Conservation (phyloP, 1,284 basidiomycete species). For the Tetrapyrgos nigripes region DNA sequence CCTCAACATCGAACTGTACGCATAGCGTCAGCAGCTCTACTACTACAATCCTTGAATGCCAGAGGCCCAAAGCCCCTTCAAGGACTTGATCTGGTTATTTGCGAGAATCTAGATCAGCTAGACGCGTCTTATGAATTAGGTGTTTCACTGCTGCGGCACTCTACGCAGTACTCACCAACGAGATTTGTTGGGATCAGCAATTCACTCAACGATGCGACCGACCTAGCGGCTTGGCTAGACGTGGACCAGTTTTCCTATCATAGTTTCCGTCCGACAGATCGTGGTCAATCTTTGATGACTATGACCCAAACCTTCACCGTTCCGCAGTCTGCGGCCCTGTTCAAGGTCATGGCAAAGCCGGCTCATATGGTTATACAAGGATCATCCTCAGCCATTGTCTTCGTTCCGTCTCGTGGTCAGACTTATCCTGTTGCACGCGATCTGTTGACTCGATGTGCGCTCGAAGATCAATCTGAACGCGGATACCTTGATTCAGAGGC, state of each 20-base stretch:
- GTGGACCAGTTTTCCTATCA: conserved; percentile 72
- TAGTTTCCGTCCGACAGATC: conserved; percentile 84
- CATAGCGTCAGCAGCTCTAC: conserved; percentile 57
- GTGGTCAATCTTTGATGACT: conserved; percentile 81
- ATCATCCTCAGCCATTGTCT: conserved; percentile 75
- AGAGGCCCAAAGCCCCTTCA: conserved; percentile 38
- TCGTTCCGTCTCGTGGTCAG: conserved; percentile 88
- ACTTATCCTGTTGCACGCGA: conserved; percentile 83
- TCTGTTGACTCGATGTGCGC: conserved; percentile 87
- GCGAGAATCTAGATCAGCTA: conserved; percentile 89
- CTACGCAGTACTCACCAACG: conserved; percentile 63
- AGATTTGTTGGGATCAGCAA: conserved; percentile 83
- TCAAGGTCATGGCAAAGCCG: conserved; percentile 94
- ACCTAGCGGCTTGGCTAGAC: conserved; percentile 86
- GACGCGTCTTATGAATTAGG: conserved; percentile 86
- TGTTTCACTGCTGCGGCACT: conserved; percentile 71
- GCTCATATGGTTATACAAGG: conserved; percentile 72
- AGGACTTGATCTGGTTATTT: conserved; percentile 72
- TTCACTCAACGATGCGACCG: conserved; percentile 83
- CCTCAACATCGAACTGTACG: conserved; percentile 53
- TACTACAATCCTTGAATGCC: conserved; percentile 51
- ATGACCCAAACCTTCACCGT: conserved; percentile 85
- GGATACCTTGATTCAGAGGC: conserved; percentile 73
- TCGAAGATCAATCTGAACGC: conserved; percentile 73
- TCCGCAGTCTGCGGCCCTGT: conserved; percentile 85